Conservation (phyloP, 1,284 basidiomycete genomes). For the Ceratobasidium sp. region DNA sequence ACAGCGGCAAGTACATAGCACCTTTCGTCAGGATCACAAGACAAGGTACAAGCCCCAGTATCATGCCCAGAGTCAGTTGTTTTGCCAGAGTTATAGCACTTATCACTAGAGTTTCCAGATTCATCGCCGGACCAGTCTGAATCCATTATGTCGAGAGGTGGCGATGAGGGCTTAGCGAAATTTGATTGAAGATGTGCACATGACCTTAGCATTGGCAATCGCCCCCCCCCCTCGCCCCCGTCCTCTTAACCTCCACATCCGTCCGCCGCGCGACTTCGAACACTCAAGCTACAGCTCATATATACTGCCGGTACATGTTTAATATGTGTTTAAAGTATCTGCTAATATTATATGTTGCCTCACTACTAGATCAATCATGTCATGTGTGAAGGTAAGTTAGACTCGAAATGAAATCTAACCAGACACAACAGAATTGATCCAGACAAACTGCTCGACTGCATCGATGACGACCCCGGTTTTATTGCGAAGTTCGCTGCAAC, state of each 20-base stretch:
- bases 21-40: not conserved
- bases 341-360: not conserved
- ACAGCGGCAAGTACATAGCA: not conserved
- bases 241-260: constrained; percentile 3
- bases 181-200: not conserved
- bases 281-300: too few relatives aligned
- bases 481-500: not conserved
- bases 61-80: not conserved
- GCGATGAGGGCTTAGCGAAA: not conserved
- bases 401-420: not conserved
- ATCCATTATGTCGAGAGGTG: constrained; percentile 2
- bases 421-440: too few relatives aligned
- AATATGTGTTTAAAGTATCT: not conserved
- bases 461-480: not conserved
- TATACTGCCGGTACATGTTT: too few relatives aligned
- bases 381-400: not conserved
- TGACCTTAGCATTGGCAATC: not conserved
- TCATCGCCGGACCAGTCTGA: not conserved
- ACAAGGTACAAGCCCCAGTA: not conserved
- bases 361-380: not conserved
- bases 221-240: not conserved
- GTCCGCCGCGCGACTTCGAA: not conserved
- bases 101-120: not conserved
- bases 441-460: too few relatives aligned
- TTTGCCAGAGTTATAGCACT: not conserved